Evolutionary conservation across 768 basidiomycete genomes (phyloP).

Genomic region (Mrakia blollopis): DNA sequence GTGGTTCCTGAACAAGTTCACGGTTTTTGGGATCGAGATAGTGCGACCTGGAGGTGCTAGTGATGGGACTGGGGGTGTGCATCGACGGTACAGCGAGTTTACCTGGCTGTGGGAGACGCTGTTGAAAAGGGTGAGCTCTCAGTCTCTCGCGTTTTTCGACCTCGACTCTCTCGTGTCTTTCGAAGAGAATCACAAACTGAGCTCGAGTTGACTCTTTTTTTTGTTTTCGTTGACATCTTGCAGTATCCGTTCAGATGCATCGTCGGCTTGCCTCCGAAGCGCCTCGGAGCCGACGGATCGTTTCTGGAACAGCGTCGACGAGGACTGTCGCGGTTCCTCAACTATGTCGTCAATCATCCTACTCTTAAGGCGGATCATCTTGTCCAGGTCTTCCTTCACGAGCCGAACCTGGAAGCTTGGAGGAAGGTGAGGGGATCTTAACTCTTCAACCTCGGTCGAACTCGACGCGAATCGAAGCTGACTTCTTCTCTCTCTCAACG

Average conservation of each 20-base stretch:
- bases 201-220: neutral
- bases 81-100: constrained; percentile 90
- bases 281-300: constrained; percentile 80
- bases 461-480: neutral
- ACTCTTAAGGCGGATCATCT: constrained; percentile 82
- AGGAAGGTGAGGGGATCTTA: constrained; percentile 52
- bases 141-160: constrained; percentile 51
- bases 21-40: constrained; percentile 72
- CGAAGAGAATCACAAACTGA: too few relatives aligned
- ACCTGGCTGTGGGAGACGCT: constrained; percentile 83
- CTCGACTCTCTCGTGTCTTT: neutral
- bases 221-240: neutral
- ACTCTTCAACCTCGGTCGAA: neutral
- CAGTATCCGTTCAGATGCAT: constrained; percentile 76
- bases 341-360: constrained; percentile 86
- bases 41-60: constrained; percentile 56
- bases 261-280: constrained; percentile 81
- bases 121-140: constrained; percentile 54
- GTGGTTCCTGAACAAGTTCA: constrained; percentile 82
- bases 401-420: constrained; percentile 81
- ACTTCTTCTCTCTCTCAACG: neutral
- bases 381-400: constrained; percentile 71
- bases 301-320: constrained; percentile 86
- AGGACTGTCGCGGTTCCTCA: constrained; percentile 72
- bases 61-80: constrained; percentile 52